Conservation (phyloP, 495 filamentous ascomycete species). For the Rhypophila decipiens region DNA sequence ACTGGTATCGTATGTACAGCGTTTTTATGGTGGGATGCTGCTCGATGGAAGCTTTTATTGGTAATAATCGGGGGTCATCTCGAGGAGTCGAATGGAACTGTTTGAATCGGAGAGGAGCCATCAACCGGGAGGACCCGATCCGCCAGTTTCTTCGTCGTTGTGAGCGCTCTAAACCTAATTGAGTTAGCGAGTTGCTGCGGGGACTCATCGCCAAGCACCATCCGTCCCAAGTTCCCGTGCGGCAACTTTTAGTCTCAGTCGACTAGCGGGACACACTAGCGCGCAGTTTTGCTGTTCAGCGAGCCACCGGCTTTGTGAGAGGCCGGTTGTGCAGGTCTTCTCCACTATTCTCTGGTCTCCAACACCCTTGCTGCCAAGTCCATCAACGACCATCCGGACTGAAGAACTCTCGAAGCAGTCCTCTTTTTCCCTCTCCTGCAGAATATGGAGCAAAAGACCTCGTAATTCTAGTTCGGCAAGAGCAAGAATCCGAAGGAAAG, state of each 20-base stretch:
- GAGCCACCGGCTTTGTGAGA: neutral
- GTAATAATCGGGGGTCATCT: no score
- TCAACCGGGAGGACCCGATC: neutral
- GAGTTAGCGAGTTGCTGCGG: neutral
- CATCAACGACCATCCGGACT: no score
- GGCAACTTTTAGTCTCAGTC: neutral
- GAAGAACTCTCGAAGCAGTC: no score
- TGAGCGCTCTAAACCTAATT: neutral
- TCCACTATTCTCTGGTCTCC: neutral
- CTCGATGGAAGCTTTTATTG: no score
- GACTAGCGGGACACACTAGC: no score
- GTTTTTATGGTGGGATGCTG: no score
- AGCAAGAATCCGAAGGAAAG: neutral
- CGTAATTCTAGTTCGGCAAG: neutral
- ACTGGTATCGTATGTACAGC: no score
- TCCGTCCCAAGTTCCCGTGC: neutral
- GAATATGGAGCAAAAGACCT: neutral
- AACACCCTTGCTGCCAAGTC: no score
- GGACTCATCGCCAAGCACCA: neutral
- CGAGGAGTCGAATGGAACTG: no score
- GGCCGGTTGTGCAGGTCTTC: neutral
- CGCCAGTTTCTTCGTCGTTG: neutral
- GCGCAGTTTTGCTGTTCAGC: no score
- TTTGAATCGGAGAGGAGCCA: no score
- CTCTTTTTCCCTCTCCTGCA: neutral